Conservation (phyloP, 2,329 filamentous ascomycete species). For the Aphanocladium album region DNA sequence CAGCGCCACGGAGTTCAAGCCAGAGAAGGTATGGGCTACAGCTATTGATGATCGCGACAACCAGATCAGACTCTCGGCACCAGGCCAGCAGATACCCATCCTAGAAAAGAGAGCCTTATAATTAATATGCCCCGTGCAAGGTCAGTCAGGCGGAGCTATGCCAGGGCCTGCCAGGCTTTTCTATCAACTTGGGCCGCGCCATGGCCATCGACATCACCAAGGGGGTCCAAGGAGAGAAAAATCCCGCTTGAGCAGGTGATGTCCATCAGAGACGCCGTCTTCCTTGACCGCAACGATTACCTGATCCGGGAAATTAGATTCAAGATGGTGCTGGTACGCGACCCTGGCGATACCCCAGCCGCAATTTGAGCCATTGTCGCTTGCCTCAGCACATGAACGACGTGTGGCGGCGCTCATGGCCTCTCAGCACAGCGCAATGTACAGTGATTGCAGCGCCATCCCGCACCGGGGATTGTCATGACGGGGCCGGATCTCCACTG, state of each 20-base stretch:
- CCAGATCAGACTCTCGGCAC: conserved; percentile 37
- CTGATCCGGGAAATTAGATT: conserved; percentile 7
- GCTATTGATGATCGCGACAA: conserved; percentile 37
- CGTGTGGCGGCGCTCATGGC: not conserved
- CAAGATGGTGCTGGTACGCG: conserved; percentile 5
- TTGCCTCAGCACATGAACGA: not conserved
- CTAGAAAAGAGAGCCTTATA: too few relatives aligned
- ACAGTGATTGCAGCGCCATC: not conserved
- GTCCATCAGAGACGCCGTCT: conserved; percentile 38
- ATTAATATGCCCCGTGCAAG: conserved; percentile 33
- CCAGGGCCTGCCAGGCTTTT: conserved; percentile 30
- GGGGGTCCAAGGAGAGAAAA: conserved; percentile 26
- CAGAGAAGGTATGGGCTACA: conserved; percentile 33
- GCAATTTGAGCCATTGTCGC: conserved; percentile 10
- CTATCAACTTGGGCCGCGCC: conserved; percentile 36
- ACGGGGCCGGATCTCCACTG: not conserved
- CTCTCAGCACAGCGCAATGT: not conserved
- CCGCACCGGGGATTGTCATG: not conserved
- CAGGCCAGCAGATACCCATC: conserved; percentile 35
- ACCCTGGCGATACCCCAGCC: conserved; percentile 8
- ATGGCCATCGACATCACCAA: conserved; percentile 36
- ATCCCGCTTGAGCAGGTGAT: conserved; percentile 33
- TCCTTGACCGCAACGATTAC: conserved; percentile 33
- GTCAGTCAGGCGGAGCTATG: conserved; percentile 33
- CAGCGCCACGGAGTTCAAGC: conserved; percentile 31